Evolutionary conservation across 805 yeast species (phyloP).

Genomic region (Candida gorgasii): DNA sequence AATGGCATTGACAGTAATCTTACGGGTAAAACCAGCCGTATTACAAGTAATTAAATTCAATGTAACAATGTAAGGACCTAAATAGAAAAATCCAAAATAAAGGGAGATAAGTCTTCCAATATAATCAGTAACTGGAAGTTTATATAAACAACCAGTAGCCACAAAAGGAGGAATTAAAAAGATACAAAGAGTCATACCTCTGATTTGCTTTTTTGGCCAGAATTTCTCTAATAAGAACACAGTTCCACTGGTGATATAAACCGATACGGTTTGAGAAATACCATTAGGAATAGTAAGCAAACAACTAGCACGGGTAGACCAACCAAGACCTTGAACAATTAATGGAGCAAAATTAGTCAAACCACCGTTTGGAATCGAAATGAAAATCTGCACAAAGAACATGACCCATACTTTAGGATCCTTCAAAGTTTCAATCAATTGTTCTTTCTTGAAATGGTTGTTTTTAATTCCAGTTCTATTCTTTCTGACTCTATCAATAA

Average conservation of each 20-base stretch:
- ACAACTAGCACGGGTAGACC: constrained; percentile 8
- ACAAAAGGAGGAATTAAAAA: constrained; percentile 46
- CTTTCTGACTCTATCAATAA: constrained; percentile 35
- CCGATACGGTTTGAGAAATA: constrained; percentile 48
- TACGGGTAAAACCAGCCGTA: constrained; percentile 60
- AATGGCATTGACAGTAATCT: constrained; percentile 45
- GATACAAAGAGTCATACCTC: constrained; percentile 33
- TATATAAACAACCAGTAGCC: constrained; percentile 46
- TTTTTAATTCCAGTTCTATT: constrained; percentile 38
- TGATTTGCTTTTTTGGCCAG: constrained; percentile 18
- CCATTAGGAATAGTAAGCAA: constrained; percentile 47
- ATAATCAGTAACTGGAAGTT: constrained; percentile 46
- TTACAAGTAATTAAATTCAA: constrained; percentile 40
- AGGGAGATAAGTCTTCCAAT: constrained; percentile 26
- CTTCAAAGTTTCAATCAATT: constrained; percentile 47
- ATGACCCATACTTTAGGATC: constrained; percentile 37
- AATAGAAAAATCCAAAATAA: constrained; percentile 12
- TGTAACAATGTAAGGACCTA: constrained; percentile 26
- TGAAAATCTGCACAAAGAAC: constrained; percentile 22
- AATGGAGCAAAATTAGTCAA: constrained; percentile 26
- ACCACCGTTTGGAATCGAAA: constrained; percentile 36
- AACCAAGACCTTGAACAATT: constrained; percentile 31
- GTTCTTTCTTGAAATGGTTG: constrained; percentile 47
- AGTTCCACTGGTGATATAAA: constrained; percentile 37
- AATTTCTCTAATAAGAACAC: constrained; percentile 10